A percentile compares a stretch with the other conserved stretches of the same genome.
These are phyloP conservation scores for Penicillium olsonii DNA, from an alignment of 2,329 filamentous ascomycete species.

Conservation along the genomic window DNA sequence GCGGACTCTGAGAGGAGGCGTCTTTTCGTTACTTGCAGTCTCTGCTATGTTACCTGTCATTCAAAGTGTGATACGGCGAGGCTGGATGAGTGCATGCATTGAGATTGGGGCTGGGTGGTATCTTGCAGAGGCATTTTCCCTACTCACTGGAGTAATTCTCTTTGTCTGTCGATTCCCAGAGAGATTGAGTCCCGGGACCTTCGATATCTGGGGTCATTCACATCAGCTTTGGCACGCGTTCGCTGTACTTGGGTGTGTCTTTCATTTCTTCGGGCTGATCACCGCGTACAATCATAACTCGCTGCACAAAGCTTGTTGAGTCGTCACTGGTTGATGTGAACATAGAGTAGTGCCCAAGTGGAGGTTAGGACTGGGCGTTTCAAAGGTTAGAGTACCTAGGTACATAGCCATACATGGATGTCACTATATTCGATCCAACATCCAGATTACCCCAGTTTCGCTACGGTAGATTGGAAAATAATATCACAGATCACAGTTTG, in stretches of 20 bases:
- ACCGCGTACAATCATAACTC: constrained; percentile 3
- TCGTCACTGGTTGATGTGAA: too few relatives aligned
- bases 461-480: too few relatives aligned
- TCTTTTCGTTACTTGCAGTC: constrained; percentile 25
- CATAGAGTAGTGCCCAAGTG: too few relatives aligned
- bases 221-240: constrained; percentile 17
- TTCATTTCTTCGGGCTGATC: constrained; percentile 13
- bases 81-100: constrained; percentile 19
- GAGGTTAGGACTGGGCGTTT: too few relatives aligned
- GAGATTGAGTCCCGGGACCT: constrained; percentile 12
- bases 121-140: constrained; percentile 10
- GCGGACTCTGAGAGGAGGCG: constrained; percentile 25
- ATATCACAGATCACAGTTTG: too few relatives aligned
- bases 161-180: constrained; percentile 16
- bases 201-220: constrained; percentile 19
- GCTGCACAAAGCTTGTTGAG: constrained; percentile 1
- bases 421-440: too few relatives aligned
- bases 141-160: constrained; percentile 8
- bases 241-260: constrained; percentile 12
- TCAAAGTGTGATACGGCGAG: constrained; percentile 23
- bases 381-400: too few relatives aligned
- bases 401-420: too few relatives aligned
- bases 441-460: too few relatives aligned
- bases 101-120: constrained; percentile 16
- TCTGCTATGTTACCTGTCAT: constrained; percentile 33